These are phyloP conservation scores for Zygosaccharomyces sapae DNA, from an alignment of 1,139 yeast genomes.

Conservation along the genomic window DNA sequence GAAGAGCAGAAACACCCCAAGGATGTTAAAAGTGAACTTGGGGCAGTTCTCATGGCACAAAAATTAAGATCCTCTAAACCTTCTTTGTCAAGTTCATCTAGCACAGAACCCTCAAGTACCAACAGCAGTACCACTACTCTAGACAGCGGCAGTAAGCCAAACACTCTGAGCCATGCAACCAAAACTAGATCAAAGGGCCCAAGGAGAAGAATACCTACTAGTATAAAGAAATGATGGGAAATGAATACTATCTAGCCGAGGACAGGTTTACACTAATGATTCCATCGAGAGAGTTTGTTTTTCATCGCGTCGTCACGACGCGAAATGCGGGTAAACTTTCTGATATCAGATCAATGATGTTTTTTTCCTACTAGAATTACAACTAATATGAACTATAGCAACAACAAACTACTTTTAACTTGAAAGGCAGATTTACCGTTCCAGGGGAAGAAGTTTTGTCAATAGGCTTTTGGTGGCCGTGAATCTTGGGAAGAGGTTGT, in stretches of 20 bases:
- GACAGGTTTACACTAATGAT: not conserved
- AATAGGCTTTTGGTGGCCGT: not conserved
- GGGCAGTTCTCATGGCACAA: conserved; percentile 13
- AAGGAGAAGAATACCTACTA: conserved; percentile 58
- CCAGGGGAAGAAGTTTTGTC: not conserved
- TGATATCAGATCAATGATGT: not conserved
- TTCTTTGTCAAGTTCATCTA: not conserved
- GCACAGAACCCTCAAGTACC: not conserved
- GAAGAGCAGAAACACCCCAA: not conserved
- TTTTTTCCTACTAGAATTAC: not conserved
- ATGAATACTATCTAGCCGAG: not conserved
- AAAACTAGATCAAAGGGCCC: conserved; percentile 72
- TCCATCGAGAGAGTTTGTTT: not conserved
- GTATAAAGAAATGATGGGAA: conserved; percentile 6
- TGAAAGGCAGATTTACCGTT: not conserved
- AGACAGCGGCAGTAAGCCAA: conserved; percentile 27
- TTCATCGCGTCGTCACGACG: conserved; percentile 1
- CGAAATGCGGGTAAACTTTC: conserved; percentile 3
- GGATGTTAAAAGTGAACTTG: conserved; percentile 11
- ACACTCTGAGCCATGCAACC: conserved; percentile 51
- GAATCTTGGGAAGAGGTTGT: not conserved
- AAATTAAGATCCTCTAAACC: not conserved
- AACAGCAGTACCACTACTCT: conserved; percentile 1
- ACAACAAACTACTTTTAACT: not conserved
- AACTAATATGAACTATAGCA: not conserved